Evolutionary conservation across 345 rosid species (phyloP).

Genomic region (Litchi chinensis): DNA sequence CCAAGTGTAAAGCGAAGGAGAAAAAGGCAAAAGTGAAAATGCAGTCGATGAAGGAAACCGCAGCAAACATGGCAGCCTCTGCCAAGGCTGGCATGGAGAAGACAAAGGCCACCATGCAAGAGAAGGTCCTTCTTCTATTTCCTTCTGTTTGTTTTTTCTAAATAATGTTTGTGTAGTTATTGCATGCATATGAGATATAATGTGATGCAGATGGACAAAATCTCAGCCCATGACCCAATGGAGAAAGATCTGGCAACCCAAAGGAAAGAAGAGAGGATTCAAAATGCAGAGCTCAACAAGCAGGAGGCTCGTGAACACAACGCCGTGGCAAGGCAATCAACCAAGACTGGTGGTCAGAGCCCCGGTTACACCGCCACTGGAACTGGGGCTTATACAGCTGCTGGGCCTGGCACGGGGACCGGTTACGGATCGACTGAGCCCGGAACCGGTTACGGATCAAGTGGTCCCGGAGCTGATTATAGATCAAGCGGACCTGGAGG

Average conservation of each 20-base stretch:
- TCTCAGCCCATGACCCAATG: constrained; percentile 57
- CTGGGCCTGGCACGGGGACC: background rate
- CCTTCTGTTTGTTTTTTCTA: background rate
- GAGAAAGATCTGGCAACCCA: constrained; percentile 67
- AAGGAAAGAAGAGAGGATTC: constrained; percentile 50
- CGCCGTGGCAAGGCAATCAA: constrained; percentile 42
- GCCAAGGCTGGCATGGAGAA: constrained; percentile 87
- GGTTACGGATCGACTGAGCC: background rate
- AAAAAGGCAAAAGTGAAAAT: background rate
- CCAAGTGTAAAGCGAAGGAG: background rate
- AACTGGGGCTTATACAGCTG: constrained; percentile 12
- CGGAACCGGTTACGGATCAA: background rate
- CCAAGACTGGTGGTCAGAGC: background rate
- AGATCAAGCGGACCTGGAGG: background rate
- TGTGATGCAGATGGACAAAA: constrained; percentile 50
- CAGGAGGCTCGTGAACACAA: constrained; percentile 53
- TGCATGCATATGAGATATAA: too few relatives aligned
- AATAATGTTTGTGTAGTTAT: background rate
- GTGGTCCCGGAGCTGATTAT: background rate
- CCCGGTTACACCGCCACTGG: background rate
- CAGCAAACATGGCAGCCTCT: constrained; percentile 73
- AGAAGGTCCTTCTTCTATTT: constrained; percentile 50
- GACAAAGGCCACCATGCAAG: constrained; percentile 65
- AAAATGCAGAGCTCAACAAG: constrained; percentile 60
- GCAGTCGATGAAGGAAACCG: constrained; percentile 51